Evolutionary conservation across 192 early-diverging fungal genomes (phyloP).

Genomic region (Coemansia aciculifera): DNA sequence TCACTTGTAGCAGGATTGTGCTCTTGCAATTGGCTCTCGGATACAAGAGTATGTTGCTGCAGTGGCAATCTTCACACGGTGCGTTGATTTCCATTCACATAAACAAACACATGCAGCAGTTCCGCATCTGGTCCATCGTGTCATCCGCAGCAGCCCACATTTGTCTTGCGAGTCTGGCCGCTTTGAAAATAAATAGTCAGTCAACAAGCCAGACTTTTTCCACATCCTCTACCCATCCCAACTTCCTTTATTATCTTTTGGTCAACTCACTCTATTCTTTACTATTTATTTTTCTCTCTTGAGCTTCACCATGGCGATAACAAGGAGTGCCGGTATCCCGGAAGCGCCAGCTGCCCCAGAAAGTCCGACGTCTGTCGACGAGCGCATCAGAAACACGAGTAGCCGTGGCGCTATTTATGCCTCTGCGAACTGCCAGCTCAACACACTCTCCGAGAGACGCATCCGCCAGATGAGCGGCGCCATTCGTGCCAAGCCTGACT

Average conservation of each 20-base stretch:
- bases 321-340: not conserved
- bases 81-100: not conserved
- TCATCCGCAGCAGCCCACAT: not conserved
- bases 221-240: not conserved
- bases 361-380: not conserved
- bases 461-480: slow-evolving; percentile 40
- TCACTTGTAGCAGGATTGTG: not conserved
- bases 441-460: slow-evolving; percentile 33
- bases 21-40: not conserved
- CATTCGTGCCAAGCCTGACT: slow-evolving; percentile 55
- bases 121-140: not conserved
- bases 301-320: not conserved
- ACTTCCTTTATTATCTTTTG: too few species aligned
- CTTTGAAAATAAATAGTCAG: not conserved
- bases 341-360: not conserved
- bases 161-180: not conserved
- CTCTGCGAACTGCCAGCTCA: not conserved
- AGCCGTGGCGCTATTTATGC: slow-evolving; percentile 19
- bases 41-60: not conserved
- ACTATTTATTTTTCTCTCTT: not conserved
- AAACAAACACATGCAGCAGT: not conserved
- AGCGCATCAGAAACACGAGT: not conserved
- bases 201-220: not conserved
- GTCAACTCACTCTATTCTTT: too few species aligned
- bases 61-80: not conserved